Conservation (phyloP, 352 stramenopile genomes). For the Globisporangium sylvaticum region DNA sequence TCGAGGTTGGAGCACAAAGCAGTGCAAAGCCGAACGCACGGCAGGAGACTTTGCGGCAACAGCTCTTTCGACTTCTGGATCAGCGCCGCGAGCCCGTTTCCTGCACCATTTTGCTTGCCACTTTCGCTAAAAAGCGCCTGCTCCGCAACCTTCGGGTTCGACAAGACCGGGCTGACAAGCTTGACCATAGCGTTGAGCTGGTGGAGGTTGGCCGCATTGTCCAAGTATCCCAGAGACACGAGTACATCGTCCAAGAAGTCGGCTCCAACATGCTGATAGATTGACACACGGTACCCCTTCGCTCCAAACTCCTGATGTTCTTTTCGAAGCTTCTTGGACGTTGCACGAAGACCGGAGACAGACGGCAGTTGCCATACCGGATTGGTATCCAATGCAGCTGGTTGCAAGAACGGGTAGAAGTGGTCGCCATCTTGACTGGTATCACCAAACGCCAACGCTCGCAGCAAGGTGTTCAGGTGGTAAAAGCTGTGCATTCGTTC, state of each 20-base stretch:
- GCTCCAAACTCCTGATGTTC: neutral
- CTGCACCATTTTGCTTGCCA: neutral
- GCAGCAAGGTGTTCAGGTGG: slow-evolving; percentile 45
- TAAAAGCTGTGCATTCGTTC: slow-evolving; percentile 53
- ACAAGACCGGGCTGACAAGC: slow-evolving; percentile 48
- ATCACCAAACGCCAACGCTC: slow-evolving; percentile 33
- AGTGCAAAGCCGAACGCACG: slow-evolving; percentile 45
- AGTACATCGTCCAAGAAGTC: slow-evolving; percentile 59
- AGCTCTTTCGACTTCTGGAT: slow-evolving; percentile 28
- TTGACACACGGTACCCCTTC: slow-evolving; percentile 16
- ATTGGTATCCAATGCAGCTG: slow-evolving; percentile 22
- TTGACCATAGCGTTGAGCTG: slow-evolving; percentile 67
- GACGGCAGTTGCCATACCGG: slow-evolving; percentile 31
- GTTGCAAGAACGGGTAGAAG: slow-evolving; percentile 24
- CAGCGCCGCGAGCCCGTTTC: slow-evolving; percentile 19
- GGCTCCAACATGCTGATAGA: slow-evolving; percentile 54
- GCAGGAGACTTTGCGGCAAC: slow-evolving; percentile 39
- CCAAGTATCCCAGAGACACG: slow-evolving; percentile 45
- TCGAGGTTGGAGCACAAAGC: slow-evolving; percentile 40
- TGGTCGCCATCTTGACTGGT: slow-evolving; percentile 18
- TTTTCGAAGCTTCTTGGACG: slow-evolving; percentile 11
- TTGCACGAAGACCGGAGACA: slow-evolving; percentile 12
- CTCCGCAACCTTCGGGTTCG: slow-evolving; percentile 33
- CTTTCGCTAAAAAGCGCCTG: slow-evolving; percentile 20
- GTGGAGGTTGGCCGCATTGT: slow-evolving; percentile 34